Conservation (phyloP, 2,329 filamentous ascomycete species). For the Colletotrichum ledebouriae region DNA sequence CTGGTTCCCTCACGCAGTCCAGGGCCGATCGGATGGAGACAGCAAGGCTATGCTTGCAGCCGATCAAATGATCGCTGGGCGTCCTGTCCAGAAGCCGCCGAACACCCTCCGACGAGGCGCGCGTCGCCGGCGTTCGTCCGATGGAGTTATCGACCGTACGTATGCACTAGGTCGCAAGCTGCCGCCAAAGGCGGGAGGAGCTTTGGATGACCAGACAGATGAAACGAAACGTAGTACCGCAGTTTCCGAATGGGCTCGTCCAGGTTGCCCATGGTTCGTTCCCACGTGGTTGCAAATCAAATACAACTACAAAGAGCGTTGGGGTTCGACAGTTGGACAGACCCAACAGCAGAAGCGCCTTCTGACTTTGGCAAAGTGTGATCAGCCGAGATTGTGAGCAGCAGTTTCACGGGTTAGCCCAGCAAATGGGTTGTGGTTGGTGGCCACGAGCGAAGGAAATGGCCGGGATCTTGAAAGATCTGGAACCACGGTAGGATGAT, state of each 20-base stretch:
- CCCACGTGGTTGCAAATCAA: conserved; percentile 35
- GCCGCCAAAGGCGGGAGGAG: not conserved
- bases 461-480: conserved; percentile 40
- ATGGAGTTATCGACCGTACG: conserved; percentile 4
- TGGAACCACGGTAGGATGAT: conserved; percentile 31
- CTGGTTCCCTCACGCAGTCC: conserved; percentile 28
- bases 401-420: conserved; percentile 26
- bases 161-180: conserved; percentile 3
- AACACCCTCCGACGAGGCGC: conserved; percentile 12
- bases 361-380: not conserved
- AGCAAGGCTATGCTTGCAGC: conserved; percentile 39
- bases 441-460: conserved; percentile 4
- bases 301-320: not conserved
- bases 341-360: conserved; percentile 3
- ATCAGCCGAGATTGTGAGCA: conserved; percentile 31
- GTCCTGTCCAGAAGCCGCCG: conserved; percentile 8
- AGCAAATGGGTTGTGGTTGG: conserved; percentile 23
- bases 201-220: not conserved
- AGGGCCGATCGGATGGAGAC: conserved; percentile 8
- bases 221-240: conserved; percentile 7
- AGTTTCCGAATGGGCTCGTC: not conserved
- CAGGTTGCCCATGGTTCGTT: conserved; percentile 12
- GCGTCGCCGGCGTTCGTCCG: conserved; percentile 10
- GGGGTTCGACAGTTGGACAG: conserved; percentile 11
- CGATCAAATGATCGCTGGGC: conserved; percentile 37